Evolutionary conservation across 2,329 filamentous ascomycete species (phyloP), one percentile per base, ranked within the genome.

Genomic region (Phaeomoniella chlamydospora): DNA sequence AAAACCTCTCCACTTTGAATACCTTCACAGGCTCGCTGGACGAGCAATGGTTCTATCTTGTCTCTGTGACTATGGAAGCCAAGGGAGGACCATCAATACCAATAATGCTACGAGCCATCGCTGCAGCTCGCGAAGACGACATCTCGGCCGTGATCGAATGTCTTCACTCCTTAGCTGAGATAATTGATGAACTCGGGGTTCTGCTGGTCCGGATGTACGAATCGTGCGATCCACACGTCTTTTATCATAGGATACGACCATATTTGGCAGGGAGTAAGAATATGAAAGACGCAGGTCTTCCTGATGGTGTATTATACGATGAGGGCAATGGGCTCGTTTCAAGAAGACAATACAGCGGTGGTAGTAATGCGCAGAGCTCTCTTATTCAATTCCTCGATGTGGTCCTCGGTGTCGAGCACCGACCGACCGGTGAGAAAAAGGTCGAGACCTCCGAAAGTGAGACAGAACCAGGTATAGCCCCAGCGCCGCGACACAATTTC

Each of bases 301-400:
- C 90, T 0, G 67, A 78, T 40, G 90, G 90, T 14, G 77, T 98
- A 35, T 64, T 88, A 34, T 96, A 94, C 54, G 86, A 94, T 46
- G 74, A 85, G 43, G 84, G 80, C 14, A 74, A 72, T 9, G 79
- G 76, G 16, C 66, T 62, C 10, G 68, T 75, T 18, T 63, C 69
- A 3, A 93, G 85, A 53, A 77, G 80, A 17, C 83, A 94, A 52
- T 94, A 86, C 55, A 82, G 82, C 42, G 90, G 90, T 29, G 90
- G 90, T 18, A 94, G 86, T 61, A 96, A 98, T 51, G 90, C 90
- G 0, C 90, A 98, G 59, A 93, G 85, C 65, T 94, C 87, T 39
- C 65, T 96, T 40, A 90, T 98, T 42, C 90, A 98, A 49, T 94
- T 96, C 64, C 96, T 96, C 52, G 90, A 98, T 55, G 76, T 96